phyloP scores from a whole-genome alignment of 257 asterid species.

The Nicotiana tabacum region DNA sequence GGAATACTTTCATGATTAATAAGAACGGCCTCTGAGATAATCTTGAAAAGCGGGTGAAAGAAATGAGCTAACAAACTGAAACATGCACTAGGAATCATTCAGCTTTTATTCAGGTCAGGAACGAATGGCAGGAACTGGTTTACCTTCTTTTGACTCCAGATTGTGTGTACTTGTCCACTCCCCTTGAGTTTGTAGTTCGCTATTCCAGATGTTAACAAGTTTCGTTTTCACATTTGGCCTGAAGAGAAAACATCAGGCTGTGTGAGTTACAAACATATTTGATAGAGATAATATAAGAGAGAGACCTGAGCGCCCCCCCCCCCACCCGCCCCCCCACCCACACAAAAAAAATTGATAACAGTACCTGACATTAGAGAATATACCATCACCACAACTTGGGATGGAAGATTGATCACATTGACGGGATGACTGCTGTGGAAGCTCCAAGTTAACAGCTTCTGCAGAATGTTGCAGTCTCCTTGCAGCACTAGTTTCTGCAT shows the following conservation, averaged over 20 bases:
- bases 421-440: constrained; percentile 24
- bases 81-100: neutral
- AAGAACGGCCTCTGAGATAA: neutral
- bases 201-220: constrained; percentile 24
- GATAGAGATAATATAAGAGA: neutral
- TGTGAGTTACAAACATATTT: neutral
- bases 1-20: neutral
- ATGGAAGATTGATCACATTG: constrained; percentile 25
- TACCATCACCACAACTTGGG: constrained; percentile 26
- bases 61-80: neutral
- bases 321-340: neutral
- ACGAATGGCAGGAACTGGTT: constrained; percentile 3
- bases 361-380: constrained; percentile 35
- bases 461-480: constrained; percentile 25
- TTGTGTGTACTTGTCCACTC: constrained; percentile 8
- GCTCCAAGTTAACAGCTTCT: constrained; percentile 26
- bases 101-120: neutral
- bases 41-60: neutral
- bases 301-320: neutral
- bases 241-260: constrained; percentile 19
- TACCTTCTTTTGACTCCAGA: constrained; percentile 35
- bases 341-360: neutral
- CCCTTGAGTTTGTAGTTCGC: constrained; percentile 22
- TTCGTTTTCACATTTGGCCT: constrained; percentile 34
- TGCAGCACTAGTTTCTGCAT: constrained; percentile 39